These are phyloP conservation scores for Botrytis aclada DNA, from an alignment of 2,329 filamentous ascomycete genomes.

Conservation along the genomic window DNA sequence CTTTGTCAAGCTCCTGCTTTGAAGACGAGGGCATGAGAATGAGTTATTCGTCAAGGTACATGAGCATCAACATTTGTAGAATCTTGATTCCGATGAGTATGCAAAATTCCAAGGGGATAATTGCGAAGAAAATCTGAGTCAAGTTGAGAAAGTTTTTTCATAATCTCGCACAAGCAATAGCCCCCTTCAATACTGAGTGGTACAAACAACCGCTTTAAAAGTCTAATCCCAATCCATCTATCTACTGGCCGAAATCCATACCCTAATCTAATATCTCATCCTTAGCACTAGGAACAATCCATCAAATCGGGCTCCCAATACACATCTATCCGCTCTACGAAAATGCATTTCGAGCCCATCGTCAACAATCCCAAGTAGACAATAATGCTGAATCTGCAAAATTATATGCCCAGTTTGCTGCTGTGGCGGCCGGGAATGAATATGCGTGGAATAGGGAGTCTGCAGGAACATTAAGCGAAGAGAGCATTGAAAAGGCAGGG, in stretches of 20 bases:
- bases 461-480: conserved; percentile 42
- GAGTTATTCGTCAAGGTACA: background rate
- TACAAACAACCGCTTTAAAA: background rate
- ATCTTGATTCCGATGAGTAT: background rate
- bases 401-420: conserved; percentile 60
- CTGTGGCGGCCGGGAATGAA: conserved; percentile 51
- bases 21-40: background rate
- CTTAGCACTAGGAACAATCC: conserved; percentile 52
- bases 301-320: conserved; percentile 60
- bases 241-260: background rate
- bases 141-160: background rate
- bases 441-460: conserved; percentile 57
- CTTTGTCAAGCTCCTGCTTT: background rate
- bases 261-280: background rate
- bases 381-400: conserved; percentile 58
- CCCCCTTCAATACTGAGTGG: background rate
- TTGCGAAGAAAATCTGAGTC: too few relatives aligned
- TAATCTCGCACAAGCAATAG: background rate
- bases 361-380: conserved; percentile 50
- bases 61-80: background rate
- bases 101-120: background rate
- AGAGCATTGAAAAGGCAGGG: conserved; percentile 52
- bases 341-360: conserved; percentile 57
- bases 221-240: background rate
- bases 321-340: conserved; percentile 68